A percentile compares a stretch with the other conserved stretches of the same genome.
phyloP scores from a whole-genome alignment of 106 monocot species.

The Narthecium ossifragum region DNA sequence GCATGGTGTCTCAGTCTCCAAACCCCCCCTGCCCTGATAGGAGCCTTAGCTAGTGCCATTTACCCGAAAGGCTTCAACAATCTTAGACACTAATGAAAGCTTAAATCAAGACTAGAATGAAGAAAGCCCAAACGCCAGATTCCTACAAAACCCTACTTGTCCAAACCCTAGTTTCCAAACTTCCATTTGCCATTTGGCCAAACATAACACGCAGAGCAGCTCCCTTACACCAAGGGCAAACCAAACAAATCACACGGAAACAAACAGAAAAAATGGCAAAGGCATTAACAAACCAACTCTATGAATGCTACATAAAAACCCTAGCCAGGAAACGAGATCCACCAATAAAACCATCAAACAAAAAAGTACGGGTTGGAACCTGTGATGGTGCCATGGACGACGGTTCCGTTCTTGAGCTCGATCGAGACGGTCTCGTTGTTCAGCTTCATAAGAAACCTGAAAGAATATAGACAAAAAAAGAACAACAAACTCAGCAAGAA shows the following conservation, averaged over 20 bases:
- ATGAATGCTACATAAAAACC: neutral
- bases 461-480: too few relatives aligned
- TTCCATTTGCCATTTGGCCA: neutral
- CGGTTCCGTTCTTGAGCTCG: constrained; percentile 55
- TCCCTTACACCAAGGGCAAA: neutral
- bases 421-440: constrained; percentile 71
- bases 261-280: neutral
- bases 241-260: neutral
- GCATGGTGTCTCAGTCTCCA: too few relatives aligned
- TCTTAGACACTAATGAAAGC: too few relatives aligned
- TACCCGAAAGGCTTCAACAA: too few relatives aligned
- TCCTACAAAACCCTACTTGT: constrained; percentile 27
- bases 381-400: constrained; percentile 58
- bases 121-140: too few relatives aligned
- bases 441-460: constrained; percentile 59
- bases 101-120: too few relatives aligned
- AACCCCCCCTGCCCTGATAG: too few relatives aligned
- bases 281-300: neutral
- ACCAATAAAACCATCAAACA: neutral
- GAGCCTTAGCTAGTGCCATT: too few relatives aligned
- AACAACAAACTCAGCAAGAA: too few relatives aligned
- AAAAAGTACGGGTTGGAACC: constrained; percentile 11
- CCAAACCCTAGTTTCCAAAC: neutral
- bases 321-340: neutral
- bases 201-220: neutral